Conservation (phyloP, 2,329 filamentous ascomycete genomes). For the Xylogone sp. region DNA sequence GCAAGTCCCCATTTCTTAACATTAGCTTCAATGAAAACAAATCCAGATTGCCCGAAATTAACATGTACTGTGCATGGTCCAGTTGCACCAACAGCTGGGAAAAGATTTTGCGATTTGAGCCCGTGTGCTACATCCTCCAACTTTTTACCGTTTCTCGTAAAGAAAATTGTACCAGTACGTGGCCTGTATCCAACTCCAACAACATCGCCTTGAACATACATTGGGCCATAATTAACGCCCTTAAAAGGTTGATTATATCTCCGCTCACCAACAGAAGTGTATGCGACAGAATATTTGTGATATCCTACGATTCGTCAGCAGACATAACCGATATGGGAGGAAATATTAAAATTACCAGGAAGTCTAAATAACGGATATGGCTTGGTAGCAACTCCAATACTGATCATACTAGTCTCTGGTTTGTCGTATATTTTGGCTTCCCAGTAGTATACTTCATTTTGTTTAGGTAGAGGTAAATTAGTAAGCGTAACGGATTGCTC, state of each 20-base stretch:
- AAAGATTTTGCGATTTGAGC: conserved; percentile 93
- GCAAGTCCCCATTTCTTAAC: conserved; percentile 99
- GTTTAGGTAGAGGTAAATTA: conserved; percentile 94
- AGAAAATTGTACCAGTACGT: conserved; percentile 92
- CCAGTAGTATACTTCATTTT: conserved; percentile 99
- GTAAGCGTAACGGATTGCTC: conserved; percentile 81
- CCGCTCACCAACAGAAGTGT: conserved; percentile 81
- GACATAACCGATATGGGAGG: conserved; percentile 1
- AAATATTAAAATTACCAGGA: conserved; percentile 61
- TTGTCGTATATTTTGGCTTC: conserved; percentile 99
- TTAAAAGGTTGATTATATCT: conserved; percentile 91
- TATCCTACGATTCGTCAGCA: conserved; percentile 54
- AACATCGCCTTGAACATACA: conserved; percentile 89
- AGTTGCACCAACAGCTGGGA: conserved; percentile 94
- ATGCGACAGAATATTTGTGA: conserved; percentile 90
- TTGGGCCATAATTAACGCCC: conserved; percentile 74
- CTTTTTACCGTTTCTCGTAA: conserved; percentile 96
- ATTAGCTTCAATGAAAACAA: conserved; percentile 98
- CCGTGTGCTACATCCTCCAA: conserved; percentile 92
- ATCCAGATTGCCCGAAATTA: conserved; percentile 96
- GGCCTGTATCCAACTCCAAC: conserved; percentile 94
- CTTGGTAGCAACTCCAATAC: conserved; percentile 93
- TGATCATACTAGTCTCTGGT: conserved; percentile 80
- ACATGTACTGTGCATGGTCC: conserved; percentile 91
- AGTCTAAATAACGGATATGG: conserved; percentile 93